phyloP scores from a whole-genome alignment of 1,284 basidiomycete genomes.

The Malassezia slooffiae region DNA sequence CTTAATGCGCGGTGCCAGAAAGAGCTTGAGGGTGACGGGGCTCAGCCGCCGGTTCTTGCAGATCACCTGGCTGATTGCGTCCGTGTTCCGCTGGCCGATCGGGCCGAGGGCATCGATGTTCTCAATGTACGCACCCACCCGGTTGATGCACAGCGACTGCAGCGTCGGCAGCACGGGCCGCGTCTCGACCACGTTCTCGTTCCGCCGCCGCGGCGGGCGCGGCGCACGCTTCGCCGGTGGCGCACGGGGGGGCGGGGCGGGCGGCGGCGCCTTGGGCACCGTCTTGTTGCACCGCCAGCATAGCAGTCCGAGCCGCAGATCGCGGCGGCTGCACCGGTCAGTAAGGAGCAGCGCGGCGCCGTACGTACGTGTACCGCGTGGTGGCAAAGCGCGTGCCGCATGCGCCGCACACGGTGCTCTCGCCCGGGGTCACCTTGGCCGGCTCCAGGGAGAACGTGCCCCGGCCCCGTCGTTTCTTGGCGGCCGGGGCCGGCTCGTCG shows the following conservation, averaged over 20 bases:
- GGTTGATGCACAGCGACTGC: slow-evolving; percentile 64
- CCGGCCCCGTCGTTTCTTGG: slow-evolving; percentile 55
- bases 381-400: slow-evolving; percentile 80
- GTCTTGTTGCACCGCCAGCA: slow-evolving; percentile 4
- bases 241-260: neutral
- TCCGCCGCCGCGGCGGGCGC: slow-evolving; percentile 7
- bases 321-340: neutral
- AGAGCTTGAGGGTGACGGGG: slow-evolving; percentile 62
- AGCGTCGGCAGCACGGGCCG: slow-evolving; percentile 54
- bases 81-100: slow-evolving; percentile 54
- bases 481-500: slow-evolving; percentile 50
- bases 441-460: slow-evolving; percentile 25
- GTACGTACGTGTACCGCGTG: slow-evolving; percentile 52
- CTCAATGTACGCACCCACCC: slow-evolving; percentile 61
- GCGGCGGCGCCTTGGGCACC: slow-evolving; percentile 1
- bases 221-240: neutral
- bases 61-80: slow-evolving; percentile 57
- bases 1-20: slow-evolving; percentile 64
- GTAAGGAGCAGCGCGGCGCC: neutral
- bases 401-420: slow-evolving; percentile 65
- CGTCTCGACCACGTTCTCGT: slow-evolving; percentile 49
- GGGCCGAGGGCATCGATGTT: slow-evolving; percentile 81
- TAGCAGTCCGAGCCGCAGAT: slow-evolving; percentile 2
- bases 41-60: slow-evolving; percentile 74
- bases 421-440: slow-evolving; percentile 53